A percentile compares a stretch with the other conserved stretches of the same genome.
Evolutionary conservation across 805 yeast species (phyloP).

Genomic region (Cyberlindnera mississippiensis): DNA sequence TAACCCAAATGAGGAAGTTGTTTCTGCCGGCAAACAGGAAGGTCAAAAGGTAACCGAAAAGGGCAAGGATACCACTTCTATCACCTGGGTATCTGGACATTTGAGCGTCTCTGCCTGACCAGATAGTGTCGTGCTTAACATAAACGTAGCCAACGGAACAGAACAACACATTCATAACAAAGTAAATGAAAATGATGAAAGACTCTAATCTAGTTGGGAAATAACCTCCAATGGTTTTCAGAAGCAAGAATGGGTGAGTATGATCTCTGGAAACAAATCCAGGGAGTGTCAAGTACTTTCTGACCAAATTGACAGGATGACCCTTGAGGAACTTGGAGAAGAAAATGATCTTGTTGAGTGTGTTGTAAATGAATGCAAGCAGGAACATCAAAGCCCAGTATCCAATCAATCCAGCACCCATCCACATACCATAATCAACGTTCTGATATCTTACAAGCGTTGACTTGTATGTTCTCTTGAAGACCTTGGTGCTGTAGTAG

Average conservation of each 20-base stretch:
- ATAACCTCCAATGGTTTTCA: constrained; percentile 19
- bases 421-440: constrained; percentile 38
- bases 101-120: constrained; percentile 18
- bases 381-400: constrained; percentile 47
- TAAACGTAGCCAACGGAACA: constrained; percentile 19
- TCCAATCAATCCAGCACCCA: constrained; percentile 44
- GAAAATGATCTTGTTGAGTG: constrained; percentile 17
- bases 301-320: constrained; percentile 14
- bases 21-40: constrained; percentile 70
- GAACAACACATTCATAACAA: constrained; percentile 21
- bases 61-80: constrained; percentile 23
- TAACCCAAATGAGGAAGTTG: constrained; percentile 55
- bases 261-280: constrained; percentile 19
- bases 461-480: constrained; percentile 26
- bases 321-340: constrained; percentile 16
- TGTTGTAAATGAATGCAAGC: constrained; percentile 33
- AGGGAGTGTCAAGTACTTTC: constrained; percentile 19
- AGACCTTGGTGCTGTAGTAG: constrained; percentile 26
- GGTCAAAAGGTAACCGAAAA: constrained; percentile 45
- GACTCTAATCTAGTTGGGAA: constrained; percentile 25
- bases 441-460: constrained; percentile 32
- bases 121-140: constrained; percentile 19
- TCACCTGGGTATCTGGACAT: constrained; percentile 27
- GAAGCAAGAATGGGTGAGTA: constrained; percentile 15
- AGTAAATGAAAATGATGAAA: constrained; percentile 33